Evolutionary conservation across 116 monocot genomes (phyloP), one percentile per base, ranked within the genome.

Genomic region (Thalassia testudinum): DNA sequence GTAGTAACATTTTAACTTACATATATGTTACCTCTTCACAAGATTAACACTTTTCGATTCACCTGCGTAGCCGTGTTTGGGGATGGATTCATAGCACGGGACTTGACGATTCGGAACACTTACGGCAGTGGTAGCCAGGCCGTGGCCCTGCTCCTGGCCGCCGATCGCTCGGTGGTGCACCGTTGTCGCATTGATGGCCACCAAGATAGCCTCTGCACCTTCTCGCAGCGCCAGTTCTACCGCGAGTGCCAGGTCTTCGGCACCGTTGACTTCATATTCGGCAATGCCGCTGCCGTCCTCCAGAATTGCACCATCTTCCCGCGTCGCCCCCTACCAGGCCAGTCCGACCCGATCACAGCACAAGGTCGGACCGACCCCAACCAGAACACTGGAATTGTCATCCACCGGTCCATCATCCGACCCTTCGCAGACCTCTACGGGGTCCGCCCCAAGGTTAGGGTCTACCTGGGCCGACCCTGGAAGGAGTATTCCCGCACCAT

Each of bases 211-310:
- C 81, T 86, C 44, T 81, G 50, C 50, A 74, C 72, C 53, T 86
- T 68, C 72, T 63, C 78, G 0, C 86, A 86, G 47, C 53, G 86
- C 20, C 85, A 86, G 54, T 86, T 86, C 77, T 86, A 74, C 65
- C 61, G 80, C 29, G 57, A 58, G 22, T 61, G 50, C 30, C 27
- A 61, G 28, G 38, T 61, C 50, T 25, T 30, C 49, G 61, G 61
- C 50, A 61, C 61, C 61, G 49, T 50, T 50, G 50, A 61, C 61
- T 61, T 61, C 61, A 61, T 61, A 49, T 61, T 61, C 34, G 61
- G 50, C 20, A 61, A 61, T 19, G 50, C 50, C 34, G 49, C 61
- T 5, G 61, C 61, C 37, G 50, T 61, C 30, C 15, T 61, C 37
- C 61, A 61, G 38, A 34, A 24, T 22, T 61, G 38, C 61, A 50